A percentile compares a stretch with the other conserved stretches of the same genome.
Evolutionary conservation across 2,329 filamentous ascomycete species (phyloP).

Genomic region (Pseudogymnoascus destructans): DNA sequence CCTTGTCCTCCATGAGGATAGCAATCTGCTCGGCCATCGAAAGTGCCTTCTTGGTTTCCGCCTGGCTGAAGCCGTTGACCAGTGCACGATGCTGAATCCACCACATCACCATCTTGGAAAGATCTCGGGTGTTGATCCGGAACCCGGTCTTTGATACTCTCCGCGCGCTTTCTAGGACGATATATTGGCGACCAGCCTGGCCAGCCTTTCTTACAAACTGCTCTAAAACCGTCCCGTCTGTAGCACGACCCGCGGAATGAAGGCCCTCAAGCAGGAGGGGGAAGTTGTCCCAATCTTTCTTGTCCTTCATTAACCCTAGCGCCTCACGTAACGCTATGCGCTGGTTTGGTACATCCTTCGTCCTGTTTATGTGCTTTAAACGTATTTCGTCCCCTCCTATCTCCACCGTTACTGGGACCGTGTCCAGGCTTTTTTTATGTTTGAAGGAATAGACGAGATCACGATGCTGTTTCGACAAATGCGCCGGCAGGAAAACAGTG

Average conservation of each 20-base stretch:
- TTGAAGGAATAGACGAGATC: slow-evolving; percentile 38
- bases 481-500: slow-evolving; percentile 47
- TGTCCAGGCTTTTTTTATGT: slow-evolving; percentile 35
- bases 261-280: slow-evolving; percentile 24
- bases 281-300: slow-evolving; percentile 26
- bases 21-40: slow-evolving; percentile 22
- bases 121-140: slow-evolving; percentile 13
- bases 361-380: slow-evolving; percentile 20
- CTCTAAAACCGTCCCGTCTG: background rate
- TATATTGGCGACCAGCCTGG: slow-evolving; percentile 17
- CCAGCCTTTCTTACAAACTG: slow-evolving; percentile 16
- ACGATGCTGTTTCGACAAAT: slow-evolving; percentile 41
- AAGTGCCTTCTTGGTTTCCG: slow-evolving; percentile 21
- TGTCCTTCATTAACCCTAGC: slow-evolving; percentile 23
- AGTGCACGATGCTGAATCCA: slow-evolving; percentile 19
- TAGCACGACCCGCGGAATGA: slow-evolving; percentile 11
- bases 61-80: slow-evolving; percentile 15
- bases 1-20: slow-evolving; percentile 21
- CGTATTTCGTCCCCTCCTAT: slow-evolving; percentile 37
- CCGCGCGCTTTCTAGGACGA: slow-evolving; percentile 23
- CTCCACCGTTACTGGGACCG: slow-evolving; percentile 44
- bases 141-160: slow-evolving; percentile 22
- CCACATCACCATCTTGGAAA: slow-evolving; percentile 17
- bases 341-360: slow-evolving; percentile 16
- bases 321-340: slow-evolving; percentile 13